These are phyloP conservation scores for Ascochyta lentis DNA, from an alignment of 2,329 filamentous ascomycete genomes.

Conservation along the genomic window DNA sequence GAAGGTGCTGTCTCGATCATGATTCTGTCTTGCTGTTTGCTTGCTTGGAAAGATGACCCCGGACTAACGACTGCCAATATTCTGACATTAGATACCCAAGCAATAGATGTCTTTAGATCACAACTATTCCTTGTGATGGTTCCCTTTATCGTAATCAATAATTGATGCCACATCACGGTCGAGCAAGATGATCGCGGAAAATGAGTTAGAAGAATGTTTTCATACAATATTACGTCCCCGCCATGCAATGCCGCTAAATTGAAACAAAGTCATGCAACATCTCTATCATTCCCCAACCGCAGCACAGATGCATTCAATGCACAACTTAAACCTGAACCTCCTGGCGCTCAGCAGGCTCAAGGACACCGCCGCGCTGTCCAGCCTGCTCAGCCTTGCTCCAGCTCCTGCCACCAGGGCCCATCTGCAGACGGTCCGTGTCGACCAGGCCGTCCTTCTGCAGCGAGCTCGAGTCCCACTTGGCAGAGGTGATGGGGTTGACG, in stretches of 20 bases:
- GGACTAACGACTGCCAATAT: too few species aligned
- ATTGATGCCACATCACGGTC: too few species aligned
- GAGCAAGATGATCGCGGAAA: too few species aligned
- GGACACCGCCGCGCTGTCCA: slow-evolving; percentile 22
- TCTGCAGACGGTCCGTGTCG: slow-evolving; percentile 41
- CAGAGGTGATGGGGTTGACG: slow-evolving; percentile 69
- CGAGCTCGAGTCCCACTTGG: slow-evolving; percentile 55
- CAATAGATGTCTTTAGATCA: too few species aligned
- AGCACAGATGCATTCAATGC: neutral
- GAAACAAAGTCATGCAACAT: slow-evolving; percentile 9
- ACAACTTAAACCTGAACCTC: slow-evolving; percentile 29
- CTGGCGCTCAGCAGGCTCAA: slow-evolving; percentile 34
- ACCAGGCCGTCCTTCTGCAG: slow-evolving; percentile 41
- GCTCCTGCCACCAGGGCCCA: slow-evolving; percentile 41
- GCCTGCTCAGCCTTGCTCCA: slow-evolving; percentile 45
- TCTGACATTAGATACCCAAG: too few species aligned
- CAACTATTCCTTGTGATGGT: too few species aligned
- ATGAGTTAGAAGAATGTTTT: slow-evolving; percentile 1
- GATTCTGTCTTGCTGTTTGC: too few species aligned
- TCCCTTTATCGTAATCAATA: too few species aligned
- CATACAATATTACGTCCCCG: slow-evolving; percentile 9
- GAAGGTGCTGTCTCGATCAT: too few species aligned
- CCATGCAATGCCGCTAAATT: slow-evolving; percentile 8
- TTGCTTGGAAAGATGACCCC: too few species aligned
- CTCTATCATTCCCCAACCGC: neutral